Evolutionary conservation across 306 rosid species (phyloP), one percentile per base, ranked within the genome.

Genomic region (Quercus cerris): DNA sequence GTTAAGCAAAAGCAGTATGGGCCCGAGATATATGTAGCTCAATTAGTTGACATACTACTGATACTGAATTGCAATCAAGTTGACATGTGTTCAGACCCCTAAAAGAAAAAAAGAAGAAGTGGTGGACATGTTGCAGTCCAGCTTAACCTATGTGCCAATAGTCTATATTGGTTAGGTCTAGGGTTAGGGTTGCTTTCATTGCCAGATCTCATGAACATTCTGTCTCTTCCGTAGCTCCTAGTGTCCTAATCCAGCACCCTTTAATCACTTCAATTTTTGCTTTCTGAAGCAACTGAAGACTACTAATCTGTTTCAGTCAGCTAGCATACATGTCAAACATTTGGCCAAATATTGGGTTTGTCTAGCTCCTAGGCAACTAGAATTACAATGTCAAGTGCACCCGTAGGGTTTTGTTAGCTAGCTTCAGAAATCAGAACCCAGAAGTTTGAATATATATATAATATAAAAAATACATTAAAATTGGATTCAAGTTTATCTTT

Each of bases 201-300:
- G 84, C 77, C 84, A 78, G 41, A 63, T 76, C 28, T 78, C 83
- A 63, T 84, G 76, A 56, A n/a, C 79, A 71, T 75, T 83, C 76
- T 80, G 78, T 75, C 83, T 81, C 80, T 90, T 84, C 31, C 81
- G 38, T 82, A 80, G 82, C 83, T 80, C 74, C 76, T 85, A 31
- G 31, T 67, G 51, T 82, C 49, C 66, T 46, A 41, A 73, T 27
- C 55, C 51, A 75, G 75, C 77, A 44, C 55, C 28, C 77, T 72
- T 56, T 78, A 55, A 63, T 78, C 84, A 67, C 76, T 74, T 84
- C 82, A 81, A 46, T 62, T 78, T 82, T 85, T 81, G 70, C 84
- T 78, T 82, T 82, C 86, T 84, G 79, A 81, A 84, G 86, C 81
- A 85, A 80, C 92, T 88, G 92, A 77, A 80, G 67, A 58, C 84